Percentiles rank a stretch among this genome's conserved stretches.
Conservation (phyloP, 2,329 filamentous ascomycete species). For the Paecilomyces formosus region DNA sequence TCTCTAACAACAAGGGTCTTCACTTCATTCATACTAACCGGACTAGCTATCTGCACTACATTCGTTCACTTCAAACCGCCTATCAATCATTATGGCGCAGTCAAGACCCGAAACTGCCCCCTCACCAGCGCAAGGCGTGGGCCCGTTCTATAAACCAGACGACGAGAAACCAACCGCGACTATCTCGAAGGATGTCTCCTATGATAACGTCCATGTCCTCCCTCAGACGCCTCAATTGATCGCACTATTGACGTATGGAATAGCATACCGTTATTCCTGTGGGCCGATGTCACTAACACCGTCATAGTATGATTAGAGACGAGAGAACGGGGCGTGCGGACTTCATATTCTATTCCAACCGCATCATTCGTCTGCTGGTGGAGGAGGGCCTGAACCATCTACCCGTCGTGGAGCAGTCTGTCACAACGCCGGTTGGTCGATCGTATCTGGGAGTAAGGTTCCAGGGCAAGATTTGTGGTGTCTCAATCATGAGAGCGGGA, state of each 20-base stretch:
- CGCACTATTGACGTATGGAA: constrained; percentile 85
- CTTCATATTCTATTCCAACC: constrained; percentile 98
- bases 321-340: constrained; percentile 84
- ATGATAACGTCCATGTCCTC: constrained; percentile 83
- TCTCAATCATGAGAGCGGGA: constrained; percentile 96
- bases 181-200: constrained; percentile 72
- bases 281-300: constrained; percentile 3
- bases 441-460: constrained; percentile 89
- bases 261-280: constrained; percentile 2
- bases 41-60: neutral
- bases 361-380: constrained; percentile 91
- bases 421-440: constrained; percentile 84
- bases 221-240: constrained; percentile 95
- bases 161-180: constrained; percentile 79
- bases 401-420: constrained; percentile 77
- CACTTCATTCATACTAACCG: neutral
- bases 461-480: constrained; percentile 95
- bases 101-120: constrained; percentile 21
- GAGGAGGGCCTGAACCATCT: constrained; percentile 97
- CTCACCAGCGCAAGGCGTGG: constrained; percentile 59
- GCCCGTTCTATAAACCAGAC: constrained; percentile 68
- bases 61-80: neutral
- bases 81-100: constrained; percentile 17
- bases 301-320: constrained; percentile 81
- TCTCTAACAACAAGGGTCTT: neutral